Base-by-base conservation (phyloP, 2,329 filamentous ascomycete species). In the Thielaviopsis punctulata region DNA sequence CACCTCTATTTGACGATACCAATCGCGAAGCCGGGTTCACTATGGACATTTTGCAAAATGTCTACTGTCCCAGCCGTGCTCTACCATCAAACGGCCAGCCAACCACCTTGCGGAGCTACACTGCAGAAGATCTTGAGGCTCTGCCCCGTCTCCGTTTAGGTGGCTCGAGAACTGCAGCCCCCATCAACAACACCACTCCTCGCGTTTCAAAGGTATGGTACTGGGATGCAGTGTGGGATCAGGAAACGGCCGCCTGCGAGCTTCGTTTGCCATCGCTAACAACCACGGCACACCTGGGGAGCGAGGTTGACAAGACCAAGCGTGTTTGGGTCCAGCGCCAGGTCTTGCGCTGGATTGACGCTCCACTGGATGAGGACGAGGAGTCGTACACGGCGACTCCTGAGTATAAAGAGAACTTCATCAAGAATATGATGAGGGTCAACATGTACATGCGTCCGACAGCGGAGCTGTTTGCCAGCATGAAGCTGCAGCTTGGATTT, bases 271-370 rank as follows among this genome's bases (percentile, higher is more conserved):
- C 52, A 7, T 27, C 41, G 12, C n/a, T 53, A 9, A 23, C 39
- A 9, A 23, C 25, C 19, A 44, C 48, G 22, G n/a, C n/a, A 7
- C 36, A 18, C 9, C 33, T 53, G 13, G 52, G 52, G 13, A 18
- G n/a, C 13, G 48, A 47, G 13, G 48, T 48, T 10, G 45, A 44
- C 21, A 45, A 41, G 43, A 25, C 18, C 21, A 19, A 50, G n/a
- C 10, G 30, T 15, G 30, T 36, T 9, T 36, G 30, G 13, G 18
- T 41, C 6, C 7, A 39, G 15, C 52, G 52, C 12, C 41, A 43
- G 7, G 4, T 47, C 25, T 24, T 53, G 23, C 36, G 45, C 39
- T 53, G 48, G 30, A 23, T 53, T 13, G 52, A 53, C 23, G 30
- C 12, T 7, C n/a, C 30, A 2, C 30, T 36, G 12, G 30, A 36